phyloP scores from a whole-genome alignment of 495 filamentous ascomycete species.

The Annulohypoxylon nitens region DNA sequence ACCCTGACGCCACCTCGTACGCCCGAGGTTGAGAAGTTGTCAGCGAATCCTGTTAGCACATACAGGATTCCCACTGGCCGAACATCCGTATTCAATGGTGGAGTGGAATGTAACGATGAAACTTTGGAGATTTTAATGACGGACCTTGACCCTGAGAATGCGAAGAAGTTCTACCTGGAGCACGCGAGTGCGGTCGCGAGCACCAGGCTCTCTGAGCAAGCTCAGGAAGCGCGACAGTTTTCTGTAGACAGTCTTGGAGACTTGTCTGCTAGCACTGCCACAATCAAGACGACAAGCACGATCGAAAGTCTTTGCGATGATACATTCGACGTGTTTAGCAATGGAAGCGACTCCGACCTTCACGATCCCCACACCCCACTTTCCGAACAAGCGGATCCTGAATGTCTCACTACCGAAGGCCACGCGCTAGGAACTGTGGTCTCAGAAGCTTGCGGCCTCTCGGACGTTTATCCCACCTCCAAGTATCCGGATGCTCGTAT shows the following conservation, averaged over 20 bases:
- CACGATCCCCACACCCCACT: conserved; percentile 70
- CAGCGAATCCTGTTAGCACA: conserved; percentile 51
- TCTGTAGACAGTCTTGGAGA: conserved; percentile 66
- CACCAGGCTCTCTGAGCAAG: conserved; percentile 75
- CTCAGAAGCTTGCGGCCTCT: conserved; percentile 89
- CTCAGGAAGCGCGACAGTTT: conserved; percentile 67
- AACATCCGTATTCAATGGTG: conserved; percentile 66
- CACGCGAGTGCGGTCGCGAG: conserved; percentile 92
- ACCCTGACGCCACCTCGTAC: conserved; percentile 87
- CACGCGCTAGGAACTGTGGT: conserved; percentile 94
- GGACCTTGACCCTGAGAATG: conserved; percentile 90
- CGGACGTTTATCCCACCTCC: conserved; percentile 87
- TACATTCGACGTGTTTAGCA: conserved; percentile 82
- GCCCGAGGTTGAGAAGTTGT: conserved; percentile 63
- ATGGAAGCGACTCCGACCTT: conserved; percentile 73
- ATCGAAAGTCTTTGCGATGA: conserved; percentile 58
- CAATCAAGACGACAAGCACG: conserved; percentile 51
- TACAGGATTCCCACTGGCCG: conserved; percentile 73
- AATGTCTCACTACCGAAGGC: conserved; percentile 89
- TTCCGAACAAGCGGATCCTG: conserved; percentile 69
- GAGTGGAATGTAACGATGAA: conserved; percentile 74
- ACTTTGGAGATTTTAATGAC: conserved; percentile 99
- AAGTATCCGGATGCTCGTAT: conserved; percentile 94
- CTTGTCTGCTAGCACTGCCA: conserved; percentile 58
- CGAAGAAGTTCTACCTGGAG: conserved; percentile 96